phyloP scores from a whole-genome alignment of 2,329 filamentous ascomycete genomes.

The Colletotrichum abscissum region DNA sequence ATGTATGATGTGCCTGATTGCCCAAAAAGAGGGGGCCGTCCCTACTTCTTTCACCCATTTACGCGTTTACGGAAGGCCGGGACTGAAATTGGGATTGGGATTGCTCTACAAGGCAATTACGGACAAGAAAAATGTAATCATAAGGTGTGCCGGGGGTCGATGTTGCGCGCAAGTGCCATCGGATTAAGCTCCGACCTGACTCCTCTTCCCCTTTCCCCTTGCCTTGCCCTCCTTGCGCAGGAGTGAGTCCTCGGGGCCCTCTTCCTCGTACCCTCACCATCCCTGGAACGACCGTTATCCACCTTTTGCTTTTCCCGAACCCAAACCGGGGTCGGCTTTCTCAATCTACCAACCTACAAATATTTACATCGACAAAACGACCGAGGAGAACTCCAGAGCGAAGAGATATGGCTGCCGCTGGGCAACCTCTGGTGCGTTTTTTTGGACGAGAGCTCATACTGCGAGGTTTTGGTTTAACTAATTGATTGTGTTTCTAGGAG shows the following conservation, averaged over 20 bases:
- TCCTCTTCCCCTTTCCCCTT: not conserved
- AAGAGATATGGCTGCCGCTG: not conserved
- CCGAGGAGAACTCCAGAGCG: not conserved
- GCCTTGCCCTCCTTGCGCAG: no score
- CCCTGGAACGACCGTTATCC: not conserved
- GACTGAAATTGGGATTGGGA: not conserved
- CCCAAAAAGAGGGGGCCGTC: not conserved
- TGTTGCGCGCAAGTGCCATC: conserved; percentile 3
- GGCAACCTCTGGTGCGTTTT: not conserved
- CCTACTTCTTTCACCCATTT: not conserved
- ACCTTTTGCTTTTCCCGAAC: not conserved
- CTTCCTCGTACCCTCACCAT: not conserved
- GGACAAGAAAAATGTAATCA: not conserved
- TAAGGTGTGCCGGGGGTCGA: not conserved
- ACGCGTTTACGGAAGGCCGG: no score
- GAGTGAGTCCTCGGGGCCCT: not conserved
- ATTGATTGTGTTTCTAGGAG: not conserved
- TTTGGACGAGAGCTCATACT: not conserved
- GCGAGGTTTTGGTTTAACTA: not conserved
- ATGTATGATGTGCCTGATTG: not conserved
- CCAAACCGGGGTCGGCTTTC: not conserved
- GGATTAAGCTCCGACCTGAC: conserved; percentile 13
- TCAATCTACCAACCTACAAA: not conserved
- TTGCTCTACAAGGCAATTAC: not conserved
- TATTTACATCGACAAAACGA: not conserved